Evolutionary conservation across 2,329 filamentous ascomycete genomes (phyloP), one percentile per base, ranked within the genome.

Genomic region (Aspergillus melleus): DNA sequence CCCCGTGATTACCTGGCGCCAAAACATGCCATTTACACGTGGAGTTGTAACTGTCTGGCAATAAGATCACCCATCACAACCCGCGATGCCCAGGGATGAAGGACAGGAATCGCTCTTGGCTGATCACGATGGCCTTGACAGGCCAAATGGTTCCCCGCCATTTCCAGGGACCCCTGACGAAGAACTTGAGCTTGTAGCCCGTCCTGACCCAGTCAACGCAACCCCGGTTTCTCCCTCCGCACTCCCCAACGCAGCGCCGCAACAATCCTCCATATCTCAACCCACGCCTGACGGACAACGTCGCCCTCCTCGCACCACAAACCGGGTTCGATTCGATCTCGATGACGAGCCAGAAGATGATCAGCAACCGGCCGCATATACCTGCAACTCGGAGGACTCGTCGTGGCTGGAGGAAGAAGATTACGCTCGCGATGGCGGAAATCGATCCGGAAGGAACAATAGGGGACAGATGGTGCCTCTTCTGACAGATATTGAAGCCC

Each of bases 401-500:
- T 59, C 63, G 54, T 86, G 74, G 80, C 69, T 84, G 5, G 83
- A 88, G 30, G 85, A 86, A 46, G 86, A 88, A 64, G 86, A 89
- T 69, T 88, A 86, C 66, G 72, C 87, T 69, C 72, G 78, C 42
- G 75, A 76, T 26, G 75, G 81, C 55, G 68, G 69, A 54, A 67
- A 67, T 26, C 73, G 76, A 47, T 67, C 70, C 36, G 66, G 72
- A 56, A 68, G 77, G 55, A 75, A 79, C 52, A 73, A 76, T 53
- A 71, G 69, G 56, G 80, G 79, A 24, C 85, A 86, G 66, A 75
- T 82, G 61, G 79, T 85, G 60, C 92, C 92, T 57, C 83, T 96
- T 55, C 82, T 96, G 63, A 95, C 91, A 8, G 87, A 88, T 63
- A 91, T 96, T 64, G 90, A 95, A 76, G 91, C 91, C 0, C 92